A percentile compares a stretch with the other conserved stretches of the same genome.
phyloP scores from a whole-genome alignment of 2,329 filamentous ascomycete genomes.

The Exophiala alcalophila region DNA sequence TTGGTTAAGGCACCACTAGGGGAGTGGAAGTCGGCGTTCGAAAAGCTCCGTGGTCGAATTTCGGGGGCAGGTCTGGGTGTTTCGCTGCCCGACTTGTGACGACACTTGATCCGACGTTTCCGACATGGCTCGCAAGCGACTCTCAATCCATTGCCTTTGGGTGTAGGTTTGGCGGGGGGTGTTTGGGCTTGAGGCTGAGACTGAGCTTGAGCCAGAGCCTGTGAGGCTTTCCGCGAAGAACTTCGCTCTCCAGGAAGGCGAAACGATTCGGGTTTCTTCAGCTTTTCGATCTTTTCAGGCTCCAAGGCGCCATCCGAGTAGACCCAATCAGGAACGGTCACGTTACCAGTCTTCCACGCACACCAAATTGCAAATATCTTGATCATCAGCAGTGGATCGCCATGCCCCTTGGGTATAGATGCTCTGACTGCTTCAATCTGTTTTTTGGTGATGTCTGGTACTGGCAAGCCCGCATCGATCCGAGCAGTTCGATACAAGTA shows the following conservation, averaged over 20 bases:
- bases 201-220: constrained; percentile 20
- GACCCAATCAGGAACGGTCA: constrained; percentile 61
- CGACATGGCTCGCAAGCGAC: constrained; percentile 62
- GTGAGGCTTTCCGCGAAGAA: constrained; percentile 39
- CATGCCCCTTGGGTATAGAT: constrained; percentile 61
- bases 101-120: constrained; percentile 60
- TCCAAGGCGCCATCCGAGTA: constrained; percentile 53
- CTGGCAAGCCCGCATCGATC: constrained; percentile 56
- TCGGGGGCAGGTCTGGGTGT: constrained; percentile 33
- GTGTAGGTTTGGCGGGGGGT: constrained; percentile 46
- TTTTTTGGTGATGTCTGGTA: constrained; percentile 60
- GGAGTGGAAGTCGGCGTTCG: constrained; percentile 20
- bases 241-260: constrained; percentile 39
- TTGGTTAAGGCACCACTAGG: constrained; percentile 6
- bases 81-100: constrained; percentile 57
- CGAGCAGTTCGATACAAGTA: constrained; percentile 63
- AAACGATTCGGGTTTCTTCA: constrained; percentile 26
- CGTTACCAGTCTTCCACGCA: constrained; percentile 66
- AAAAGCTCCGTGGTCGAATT: constrained; percentile 31
- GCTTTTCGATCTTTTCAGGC: constrained; percentile 21
- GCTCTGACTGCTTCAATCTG: constrained; percentile 58
- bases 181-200: background rate
- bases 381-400: constrained; percentile 59
- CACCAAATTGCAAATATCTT: constrained; percentile 63
- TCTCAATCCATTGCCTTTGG: constrained; percentile 37